Evolutionary conservation across 495 filamentous ascomycete species (phyloP).

Genomic region (Lasiosphaeris hirsuta): DNA sequence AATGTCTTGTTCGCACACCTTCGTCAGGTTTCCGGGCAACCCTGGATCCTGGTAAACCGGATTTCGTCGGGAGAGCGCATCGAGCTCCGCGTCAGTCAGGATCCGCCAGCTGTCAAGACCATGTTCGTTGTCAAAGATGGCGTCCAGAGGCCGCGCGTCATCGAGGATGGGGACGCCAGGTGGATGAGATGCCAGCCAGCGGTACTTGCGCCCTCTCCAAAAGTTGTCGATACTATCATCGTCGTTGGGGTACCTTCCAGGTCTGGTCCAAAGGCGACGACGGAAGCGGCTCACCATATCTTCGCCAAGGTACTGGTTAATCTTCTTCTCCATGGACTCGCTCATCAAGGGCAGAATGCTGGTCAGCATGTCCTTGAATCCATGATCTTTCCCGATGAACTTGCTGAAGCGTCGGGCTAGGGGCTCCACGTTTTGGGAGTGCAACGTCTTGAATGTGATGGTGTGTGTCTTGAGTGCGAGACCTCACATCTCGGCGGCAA

Average conservation of each 20-base stretch:
- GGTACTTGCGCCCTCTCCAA: not conserved
- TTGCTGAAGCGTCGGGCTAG: not conserved
- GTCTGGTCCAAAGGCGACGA: not conserved
- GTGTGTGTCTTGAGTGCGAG: not conserved
- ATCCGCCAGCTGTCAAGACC: not conserved
- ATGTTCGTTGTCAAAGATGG: not conserved
- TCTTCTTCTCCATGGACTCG: not conserved
- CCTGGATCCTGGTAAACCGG: not conserved
- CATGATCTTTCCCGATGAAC: not conserved
- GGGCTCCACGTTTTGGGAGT: not conserved
- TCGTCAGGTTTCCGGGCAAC: not conserved
- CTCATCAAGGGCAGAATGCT: not conserved
- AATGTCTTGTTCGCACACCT: not conserved
- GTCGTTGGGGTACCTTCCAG: not conserved
- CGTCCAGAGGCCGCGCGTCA: not conserved
- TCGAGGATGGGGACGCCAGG: not conserved
- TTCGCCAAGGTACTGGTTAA: not conserved
- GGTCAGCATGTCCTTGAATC: not conserved
- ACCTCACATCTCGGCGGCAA: not conserved
- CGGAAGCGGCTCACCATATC: not conserved
- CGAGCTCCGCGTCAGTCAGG: not conserved
- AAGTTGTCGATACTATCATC: not conserved
- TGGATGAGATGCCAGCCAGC: not conserved
- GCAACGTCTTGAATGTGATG: constrained; percentile 1
- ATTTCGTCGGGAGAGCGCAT: not conserved